phyloP scores from a whole-genome alignment of 2,329 filamentous ascomycete species.

The Fusarium robinianum region DNA sequence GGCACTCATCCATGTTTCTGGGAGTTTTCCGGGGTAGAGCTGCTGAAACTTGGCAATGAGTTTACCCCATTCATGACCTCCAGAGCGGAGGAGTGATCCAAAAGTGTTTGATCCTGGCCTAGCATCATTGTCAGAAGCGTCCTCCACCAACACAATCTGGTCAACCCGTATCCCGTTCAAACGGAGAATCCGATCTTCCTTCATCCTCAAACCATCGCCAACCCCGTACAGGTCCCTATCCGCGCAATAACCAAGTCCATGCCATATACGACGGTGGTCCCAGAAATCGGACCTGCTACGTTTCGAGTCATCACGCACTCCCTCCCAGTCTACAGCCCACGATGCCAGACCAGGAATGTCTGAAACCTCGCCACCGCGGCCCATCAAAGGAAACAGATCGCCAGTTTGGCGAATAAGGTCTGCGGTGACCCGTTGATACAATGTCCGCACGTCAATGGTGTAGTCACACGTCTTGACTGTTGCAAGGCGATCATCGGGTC shows the following conservation, averaged over 20 bases:
- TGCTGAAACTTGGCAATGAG: not conserved
- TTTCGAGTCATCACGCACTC: not conserved
- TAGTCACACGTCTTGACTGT: not conserved
- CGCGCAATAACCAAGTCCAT: not conserved
- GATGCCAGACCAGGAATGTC: constrained; percentile 4
- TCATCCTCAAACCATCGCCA: not conserved
- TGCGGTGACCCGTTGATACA: constrained; percentile 1
- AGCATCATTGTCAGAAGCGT: not conserved
- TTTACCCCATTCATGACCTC: not conserved
- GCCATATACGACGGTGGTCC: not conserved
- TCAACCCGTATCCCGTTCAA: not conserved
- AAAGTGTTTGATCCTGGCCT: not conserved
- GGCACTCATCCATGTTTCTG: constrained; percentile 2
- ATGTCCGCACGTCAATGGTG: not conserved
- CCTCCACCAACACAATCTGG: not conserved
- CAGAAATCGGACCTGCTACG: constrained; percentile 1
- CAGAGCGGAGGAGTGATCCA: not conserved
- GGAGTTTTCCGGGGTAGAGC: not conserved
- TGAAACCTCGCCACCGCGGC: constrained; percentile 8
- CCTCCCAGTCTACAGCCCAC: constrained; percentile 1
- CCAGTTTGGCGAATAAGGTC: not conserved
- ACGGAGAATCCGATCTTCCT: not conserved
- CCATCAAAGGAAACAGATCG: constrained; percentile 1
- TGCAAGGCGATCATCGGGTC: not conserved
- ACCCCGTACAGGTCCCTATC: not conserved